phyloP scores from a whole-genome alignment of 306 rosid species.

The Luffa aegyptiaca region DNA sequence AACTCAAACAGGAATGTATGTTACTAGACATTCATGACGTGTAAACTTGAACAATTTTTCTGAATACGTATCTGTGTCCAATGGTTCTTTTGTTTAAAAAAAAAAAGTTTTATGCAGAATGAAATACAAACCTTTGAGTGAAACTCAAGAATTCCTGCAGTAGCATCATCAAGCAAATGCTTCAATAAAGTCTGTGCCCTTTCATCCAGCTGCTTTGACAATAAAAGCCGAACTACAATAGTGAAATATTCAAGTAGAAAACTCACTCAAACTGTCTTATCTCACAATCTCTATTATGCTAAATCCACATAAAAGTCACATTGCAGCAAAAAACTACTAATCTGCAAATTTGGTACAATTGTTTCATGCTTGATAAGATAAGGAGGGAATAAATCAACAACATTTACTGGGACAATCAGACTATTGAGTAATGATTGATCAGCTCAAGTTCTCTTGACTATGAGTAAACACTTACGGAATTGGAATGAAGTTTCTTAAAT shows the following conservation, averaged over 20 bases:
- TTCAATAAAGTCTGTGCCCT: conserved; percentile 41
- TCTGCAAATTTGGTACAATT: neutral
- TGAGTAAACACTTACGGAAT: neutral
- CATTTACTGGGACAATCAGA: neutral
- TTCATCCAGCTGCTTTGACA: conserved; percentile 23
- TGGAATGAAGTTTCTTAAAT: neutral
- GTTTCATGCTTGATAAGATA: neutral
- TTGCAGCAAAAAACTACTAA: neutral
- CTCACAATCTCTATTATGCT: neutral
- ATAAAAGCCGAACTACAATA: neutral
- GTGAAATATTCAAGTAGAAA: neutral
- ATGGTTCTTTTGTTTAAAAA: neutral
- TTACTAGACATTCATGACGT: neutral
- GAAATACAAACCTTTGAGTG: conserved; percentile 29
- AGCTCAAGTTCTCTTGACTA: neutral
- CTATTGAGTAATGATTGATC: neutral
- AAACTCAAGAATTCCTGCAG: conserved; percentile 31
- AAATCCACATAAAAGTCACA: neutral
- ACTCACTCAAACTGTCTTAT: neutral
- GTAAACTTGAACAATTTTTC: neutral
- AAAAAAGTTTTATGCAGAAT: neutral
- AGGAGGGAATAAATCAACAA: neutral
- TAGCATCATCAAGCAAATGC: conserved; percentile 46
- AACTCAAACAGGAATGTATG: neutral
- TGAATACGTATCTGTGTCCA: neutral